Percentiles rank a stretch among this genome's conserved stretches.
phyloP scores from a whole-genome alignment of 768 basidiomycete genomes.

The Serendipita vermifera region DNA sequence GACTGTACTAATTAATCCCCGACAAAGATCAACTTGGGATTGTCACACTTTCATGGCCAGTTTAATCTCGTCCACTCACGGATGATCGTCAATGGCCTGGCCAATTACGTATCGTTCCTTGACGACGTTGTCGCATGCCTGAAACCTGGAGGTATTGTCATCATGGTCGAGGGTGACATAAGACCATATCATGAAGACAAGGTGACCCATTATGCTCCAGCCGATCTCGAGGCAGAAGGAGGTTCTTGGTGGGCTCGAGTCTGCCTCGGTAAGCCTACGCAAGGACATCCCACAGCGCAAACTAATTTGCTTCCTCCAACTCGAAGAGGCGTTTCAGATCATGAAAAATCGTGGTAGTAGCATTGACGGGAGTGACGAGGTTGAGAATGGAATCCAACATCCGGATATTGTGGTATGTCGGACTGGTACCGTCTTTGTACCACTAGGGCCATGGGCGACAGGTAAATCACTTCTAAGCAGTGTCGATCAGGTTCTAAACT shows the following conservation, averaged over 20 bases:
- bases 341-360: constrained; percentile 1
- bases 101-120: background rate
- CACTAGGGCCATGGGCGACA: background rate
- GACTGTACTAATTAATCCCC: background rate
- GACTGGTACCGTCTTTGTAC: background rate
- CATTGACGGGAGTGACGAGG: background rate
- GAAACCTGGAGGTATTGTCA: background rate
- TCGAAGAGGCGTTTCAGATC: background rate
- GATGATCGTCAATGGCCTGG: background rate
- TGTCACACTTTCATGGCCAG: background rate
- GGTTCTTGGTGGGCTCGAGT: background rate
- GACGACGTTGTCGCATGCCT: background rate
- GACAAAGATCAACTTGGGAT: background rate
- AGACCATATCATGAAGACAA: background rate
- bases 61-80: constrained; percentile 3
- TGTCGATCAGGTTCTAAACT: background rate
- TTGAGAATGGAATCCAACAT: background rate
- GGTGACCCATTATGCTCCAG: background rate
- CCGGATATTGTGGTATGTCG: background rate
- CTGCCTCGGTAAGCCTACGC: background rate
- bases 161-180: background rate
- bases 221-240: background rate
- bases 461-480: background rate
- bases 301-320: background rate
- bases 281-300: background rate